A percentile compares a stretch with the other conserved stretches of the same genome.
These are phyloP conservation scores for Harrya chromipes DNA, from an alignment of 768 basidiomycete species.

Conservation along the genomic window DNA sequence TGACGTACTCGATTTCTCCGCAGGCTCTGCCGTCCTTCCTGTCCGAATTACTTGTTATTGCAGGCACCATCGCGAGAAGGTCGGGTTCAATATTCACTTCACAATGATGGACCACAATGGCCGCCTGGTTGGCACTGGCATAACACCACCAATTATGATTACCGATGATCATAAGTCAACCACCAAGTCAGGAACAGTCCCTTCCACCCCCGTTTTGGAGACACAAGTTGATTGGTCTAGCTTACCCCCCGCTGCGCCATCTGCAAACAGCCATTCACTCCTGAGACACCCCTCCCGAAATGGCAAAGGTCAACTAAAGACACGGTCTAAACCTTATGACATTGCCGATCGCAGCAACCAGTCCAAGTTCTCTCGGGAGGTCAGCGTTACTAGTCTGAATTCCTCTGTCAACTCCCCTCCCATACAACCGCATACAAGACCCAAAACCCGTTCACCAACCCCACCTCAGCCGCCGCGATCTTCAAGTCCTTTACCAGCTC, in stretches of 20 bases:
- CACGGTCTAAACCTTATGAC: slow-evolving; percentile 73
- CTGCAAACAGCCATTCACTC: slow-evolving; percentile 36
- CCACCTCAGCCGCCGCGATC: slow-evolving; percentile 23
- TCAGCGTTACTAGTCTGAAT: slow-evolving; percentile 49
- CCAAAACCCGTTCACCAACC: slow-evolving; percentile 31
- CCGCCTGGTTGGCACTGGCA: slow-evolving; percentile 75
- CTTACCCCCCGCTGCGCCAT: slow-evolving; percentile 20
- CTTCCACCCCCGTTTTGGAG: slow-evolving; percentile 35
- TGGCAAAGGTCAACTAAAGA: slow-evolving; percentile 48
- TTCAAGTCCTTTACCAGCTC: slow-evolving; percentile 10
- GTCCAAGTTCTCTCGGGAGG: slow-evolving; percentile 52
- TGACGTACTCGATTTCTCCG: slow-evolving; percentile 82
- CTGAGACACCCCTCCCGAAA: slow-evolving; percentile 45
- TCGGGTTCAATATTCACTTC: slow-evolving; percentile 90
- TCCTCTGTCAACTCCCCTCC: slow-evolving; percentile 48
- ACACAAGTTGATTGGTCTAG: slow-evolving; percentile 53
- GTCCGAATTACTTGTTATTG: slow-evolving; percentile 98
- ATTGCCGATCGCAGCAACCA: slow-evolving; percentile 28
- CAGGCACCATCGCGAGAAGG: slow-evolving; percentile 95
- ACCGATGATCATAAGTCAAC: slow-evolving; percentile 98
- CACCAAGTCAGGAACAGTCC: slow-evolving; percentile 25
- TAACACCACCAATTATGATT: slow-evolving; percentile 92
- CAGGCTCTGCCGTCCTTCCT: slow-evolving; percentile 86
- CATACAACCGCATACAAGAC: slow-evolving; percentile 33
- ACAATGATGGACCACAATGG: slow-evolving; percentile 79